These are phyloP conservation scores for Geranium brycei DNA, from an alignment of 345 rosid species.

Conservation along the genomic window DNA sequence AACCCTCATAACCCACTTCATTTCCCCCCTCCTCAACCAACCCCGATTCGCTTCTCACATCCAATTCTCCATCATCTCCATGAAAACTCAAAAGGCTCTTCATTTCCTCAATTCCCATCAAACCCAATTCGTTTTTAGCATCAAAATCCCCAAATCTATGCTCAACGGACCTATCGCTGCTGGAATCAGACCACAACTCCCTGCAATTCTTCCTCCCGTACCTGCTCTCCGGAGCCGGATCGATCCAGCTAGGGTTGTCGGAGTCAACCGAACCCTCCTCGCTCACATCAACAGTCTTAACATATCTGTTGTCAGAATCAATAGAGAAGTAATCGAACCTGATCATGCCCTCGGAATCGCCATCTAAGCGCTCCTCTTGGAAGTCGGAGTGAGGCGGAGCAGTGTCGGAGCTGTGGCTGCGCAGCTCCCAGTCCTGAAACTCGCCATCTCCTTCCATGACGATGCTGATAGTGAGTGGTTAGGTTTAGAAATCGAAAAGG, in stretches of 20 bases:
- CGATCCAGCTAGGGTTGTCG: constrained; percentile 90
- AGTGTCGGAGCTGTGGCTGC: constrained; percentile 29
- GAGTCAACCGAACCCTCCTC: constrained; percentile 45
- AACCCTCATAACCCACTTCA: constrained; percentile 13
- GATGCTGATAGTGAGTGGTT: too few relatives aligned
- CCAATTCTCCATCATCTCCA: constrained; percentile 15
- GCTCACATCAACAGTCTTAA: constrained; percentile 20
- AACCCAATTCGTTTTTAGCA: constrained; percentile 22
- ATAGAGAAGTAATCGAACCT: constrained; percentile 70
- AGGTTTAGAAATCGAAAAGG: too few relatives aligned
- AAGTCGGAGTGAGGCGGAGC: constrained; percentile 10
- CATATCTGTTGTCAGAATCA: constrained; percentile 29
- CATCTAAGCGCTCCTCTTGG: constrained; percentile 13
- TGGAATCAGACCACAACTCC: constrained; percentile 86
- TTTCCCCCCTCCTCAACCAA: constrained; percentile 9
- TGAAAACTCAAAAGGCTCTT: constrained; percentile 10
- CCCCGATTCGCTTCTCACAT: constrained; percentile 2
- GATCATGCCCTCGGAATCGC: constrained; percentile 49
- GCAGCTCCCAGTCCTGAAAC: constrained; percentile 70
- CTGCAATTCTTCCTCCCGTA: constrained; percentile 31
- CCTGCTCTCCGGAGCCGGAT: constrained; percentile 45
- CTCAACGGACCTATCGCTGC: constrained; percentile 66
- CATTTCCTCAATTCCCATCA: constrained; percentile 13
- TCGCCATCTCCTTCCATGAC: constrained; percentile 15
- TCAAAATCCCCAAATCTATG: constrained; percentile 31